phyloP scores from a whole-genome alignment of 192 early-diverging fungal genomes.

The Umbelopsis sp. region DNA sequence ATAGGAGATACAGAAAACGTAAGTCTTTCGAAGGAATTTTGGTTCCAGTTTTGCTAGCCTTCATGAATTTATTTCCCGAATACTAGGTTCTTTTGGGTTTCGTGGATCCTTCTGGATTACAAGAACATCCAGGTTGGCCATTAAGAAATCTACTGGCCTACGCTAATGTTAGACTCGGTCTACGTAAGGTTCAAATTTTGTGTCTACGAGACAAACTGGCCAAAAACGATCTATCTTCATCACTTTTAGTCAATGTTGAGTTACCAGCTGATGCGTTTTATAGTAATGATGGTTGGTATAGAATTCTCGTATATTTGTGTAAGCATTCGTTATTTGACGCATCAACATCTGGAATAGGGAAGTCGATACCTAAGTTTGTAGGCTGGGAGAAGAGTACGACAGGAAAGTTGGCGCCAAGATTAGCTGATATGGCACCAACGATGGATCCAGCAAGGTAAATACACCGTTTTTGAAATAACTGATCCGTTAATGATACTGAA shows the following conservation, averaged over 20 bases:
- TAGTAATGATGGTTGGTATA: constrained; percentile 13
- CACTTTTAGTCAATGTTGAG: constrained; percentile 50
- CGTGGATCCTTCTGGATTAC: constrained; percentile 82
- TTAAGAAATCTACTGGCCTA: constrained; percentile 84
- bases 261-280: constrained; percentile 39
- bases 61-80: neutral
- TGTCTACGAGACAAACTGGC: constrained; percentile 63
- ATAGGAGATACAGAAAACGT: constrained; percentile 21
- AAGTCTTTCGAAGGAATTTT: neutral
- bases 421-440: constrained; percentile 79
- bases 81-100: constrained; percentile 70
- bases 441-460: constrained; percentile 81
- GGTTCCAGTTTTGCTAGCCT: neutral
- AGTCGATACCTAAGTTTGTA: constrained; percentile 60
- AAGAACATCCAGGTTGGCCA: constrained; percentile 87
- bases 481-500: neutral
- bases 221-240: constrained; percentile 44
- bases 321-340: too few relatives aligned
- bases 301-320: neutral
- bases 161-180: constrained; percentile 54
- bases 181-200: constrained; percentile 55
- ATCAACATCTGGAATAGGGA: neutral
- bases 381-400: constrained; percentile 92
- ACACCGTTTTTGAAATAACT: neutral
- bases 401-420: constrained; percentile 79